Conservation (phyloP, 805 yeast species). For the Wickerhamomyces hampshirensis region DNA sequence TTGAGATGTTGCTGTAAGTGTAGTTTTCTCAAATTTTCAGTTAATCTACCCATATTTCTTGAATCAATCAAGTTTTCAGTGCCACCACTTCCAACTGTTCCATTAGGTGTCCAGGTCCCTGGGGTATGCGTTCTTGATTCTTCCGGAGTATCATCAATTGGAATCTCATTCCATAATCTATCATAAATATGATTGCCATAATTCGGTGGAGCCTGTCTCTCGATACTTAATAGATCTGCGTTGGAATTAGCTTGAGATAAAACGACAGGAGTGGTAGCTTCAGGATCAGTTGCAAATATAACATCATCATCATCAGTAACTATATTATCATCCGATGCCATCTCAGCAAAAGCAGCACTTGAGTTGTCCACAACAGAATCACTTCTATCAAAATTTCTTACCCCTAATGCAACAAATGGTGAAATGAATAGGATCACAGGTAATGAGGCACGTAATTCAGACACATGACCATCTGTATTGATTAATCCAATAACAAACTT, state of each 20-base stretch:
- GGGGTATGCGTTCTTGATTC: conserved; percentile 29
- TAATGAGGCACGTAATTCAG: conserved; percentile 86
- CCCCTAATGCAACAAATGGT: conserved; percentile 75
- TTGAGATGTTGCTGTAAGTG: conserved; percentile 44
- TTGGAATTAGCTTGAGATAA: conserved; percentile 8
- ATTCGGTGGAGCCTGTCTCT: conserved; percentile 75
- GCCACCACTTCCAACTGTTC: conserved; percentile 7
- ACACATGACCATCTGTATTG: conserved; percentile 89
- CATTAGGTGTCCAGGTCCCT: conserved; percentile 20
- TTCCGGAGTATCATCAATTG: conserved; percentile 28
- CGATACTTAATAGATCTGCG: conserved; percentile 30
- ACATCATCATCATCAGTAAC: conserved; percentile 32
- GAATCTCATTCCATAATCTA: conserved; percentile 64
- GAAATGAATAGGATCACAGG: conserved; percentile 74
- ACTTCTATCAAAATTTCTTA: conserved; percentile 29
- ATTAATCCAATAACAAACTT: conserved; percentile 73
- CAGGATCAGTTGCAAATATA: conserved; percentile 35
- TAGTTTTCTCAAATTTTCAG: conserved; percentile 48
- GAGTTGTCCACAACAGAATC: conserved; percentile 21
- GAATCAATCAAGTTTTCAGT: conserved; percentile 22
- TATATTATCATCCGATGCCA: conserved; percentile 23
- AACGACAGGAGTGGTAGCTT: conserved; percentile 18
- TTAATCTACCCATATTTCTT: conserved; percentile 32
- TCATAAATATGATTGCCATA: conserved; percentile 82
- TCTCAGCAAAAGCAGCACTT: conserved; percentile 21